These are phyloP conservation scores for Serpula lacrymans DNA, from an alignment of 768 basidiomycete species.

Conservation along the genomic window DNA sequence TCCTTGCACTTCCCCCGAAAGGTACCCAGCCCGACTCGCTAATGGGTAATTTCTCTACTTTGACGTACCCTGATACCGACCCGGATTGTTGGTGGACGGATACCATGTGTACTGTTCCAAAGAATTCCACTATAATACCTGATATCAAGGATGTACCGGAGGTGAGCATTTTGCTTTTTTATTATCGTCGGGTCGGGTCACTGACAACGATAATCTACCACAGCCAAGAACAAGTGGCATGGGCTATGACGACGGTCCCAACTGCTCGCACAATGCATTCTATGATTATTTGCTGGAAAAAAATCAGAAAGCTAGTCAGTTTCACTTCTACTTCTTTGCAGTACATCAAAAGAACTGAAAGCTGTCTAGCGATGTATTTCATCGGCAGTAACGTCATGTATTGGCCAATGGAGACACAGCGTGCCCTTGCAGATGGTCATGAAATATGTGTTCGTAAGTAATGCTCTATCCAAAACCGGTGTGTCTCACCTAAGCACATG, in stretches of 20 bases:
- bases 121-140: slow-evolving; percentile 32
- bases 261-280: slow-evolving; percentile 53
- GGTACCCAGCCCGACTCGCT: slow-evolving; percentile 4
- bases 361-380: slow-evolving; percentile 11
- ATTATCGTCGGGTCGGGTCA: neutral
- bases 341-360: no score
- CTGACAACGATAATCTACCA: no score
- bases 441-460: slow-evolving; percentile 12
- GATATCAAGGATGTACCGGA: slow-evolving; percentile 46
- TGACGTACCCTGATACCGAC: slow-evolving; percentile 2
- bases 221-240: slow-evolving; percentile 49
- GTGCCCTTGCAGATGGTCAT: slow-evolving; percentile 11
- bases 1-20: slow-evolving; percentile 43
- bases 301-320: slow-evolving; percentile 53
- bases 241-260: slow-evolving; percentile 55
- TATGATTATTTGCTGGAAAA: slow-evolving; percentile 44
- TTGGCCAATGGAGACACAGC: slow-evolving; percentile 11
- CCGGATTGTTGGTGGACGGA: slow-evolving; percentile 37
- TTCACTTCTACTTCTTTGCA: no score
- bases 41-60: neutral
- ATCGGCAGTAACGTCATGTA: slow-evolving; percentile 10
- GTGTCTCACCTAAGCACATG: neutral
- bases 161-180: slow-evolving; percentile 26
- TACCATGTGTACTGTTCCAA: slow-evolving; percentile 40
- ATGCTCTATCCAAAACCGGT: neutral